Percentiles rank a stretch among this genome's conserved stretches.
phyloP scores from a whole-genome alignment of 2,329 filamentous ascomycete species.

The Monosporascus cannonballus region DNA sequence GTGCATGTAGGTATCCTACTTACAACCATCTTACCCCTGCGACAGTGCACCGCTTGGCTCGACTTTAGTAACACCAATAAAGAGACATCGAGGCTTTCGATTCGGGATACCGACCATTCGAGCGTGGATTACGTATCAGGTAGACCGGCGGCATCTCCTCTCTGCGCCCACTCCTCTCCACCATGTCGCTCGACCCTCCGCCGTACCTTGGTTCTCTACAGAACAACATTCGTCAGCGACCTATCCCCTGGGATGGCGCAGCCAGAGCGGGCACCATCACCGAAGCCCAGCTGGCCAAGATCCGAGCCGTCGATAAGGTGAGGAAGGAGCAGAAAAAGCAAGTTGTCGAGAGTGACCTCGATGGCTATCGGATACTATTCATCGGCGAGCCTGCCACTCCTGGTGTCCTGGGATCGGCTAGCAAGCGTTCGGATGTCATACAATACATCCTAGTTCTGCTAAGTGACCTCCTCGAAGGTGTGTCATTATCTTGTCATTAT shows the following conservation, averaged over 20 bases:
- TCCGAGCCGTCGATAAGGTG: constrained; percentile 94
- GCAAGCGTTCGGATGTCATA: constrained; percentile 82
- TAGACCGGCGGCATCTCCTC: constrained; percentile 12
- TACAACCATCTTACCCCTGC: neutral
- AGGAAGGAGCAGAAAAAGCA: constrained; percentile 85
- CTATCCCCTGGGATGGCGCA: constrained; percentile 96
- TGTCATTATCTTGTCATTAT: constrained; percentile 15
- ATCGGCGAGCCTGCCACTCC: constrained; percentile 65
- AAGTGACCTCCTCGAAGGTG: constrained; percentile 82
- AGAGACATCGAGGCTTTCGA: neutral
- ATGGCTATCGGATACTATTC: constrained; percentile 75
- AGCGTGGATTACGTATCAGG: neutral
- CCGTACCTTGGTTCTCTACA: constrained; percentile 81
- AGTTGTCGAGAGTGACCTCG: constrained; percentile 71
- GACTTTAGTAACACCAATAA: neutral
- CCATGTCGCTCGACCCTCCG: constrained; percentile 87
- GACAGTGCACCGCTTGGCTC: neutral
- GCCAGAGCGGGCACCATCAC: constrained; percentile 90
- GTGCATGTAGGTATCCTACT: no score
- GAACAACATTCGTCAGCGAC: constrained; percentile 93
- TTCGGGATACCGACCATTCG: neutral
- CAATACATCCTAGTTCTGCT: constrained; percentile 92
- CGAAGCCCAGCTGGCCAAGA: constrained; percentile 88
- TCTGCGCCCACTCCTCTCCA: constrained; percentile 11
- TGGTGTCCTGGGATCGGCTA: constrained; percentile 75